Evolutionary conservation across 1,139 yeast species (phyloP).

Genomic region (Groenewaldozyma sp.): DNA sequence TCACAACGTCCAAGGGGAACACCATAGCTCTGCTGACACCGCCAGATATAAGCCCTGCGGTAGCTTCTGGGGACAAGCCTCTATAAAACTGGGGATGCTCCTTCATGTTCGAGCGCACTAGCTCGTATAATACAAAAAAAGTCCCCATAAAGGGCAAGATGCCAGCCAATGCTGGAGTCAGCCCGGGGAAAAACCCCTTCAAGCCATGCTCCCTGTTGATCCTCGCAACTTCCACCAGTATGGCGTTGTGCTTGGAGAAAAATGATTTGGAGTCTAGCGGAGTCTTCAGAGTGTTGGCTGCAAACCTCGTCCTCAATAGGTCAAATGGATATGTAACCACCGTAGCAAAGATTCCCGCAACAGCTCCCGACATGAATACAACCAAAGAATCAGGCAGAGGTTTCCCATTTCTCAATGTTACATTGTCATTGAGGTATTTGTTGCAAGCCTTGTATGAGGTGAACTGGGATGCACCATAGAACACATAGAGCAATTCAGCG

Average conservation of each 20-base stretch:
- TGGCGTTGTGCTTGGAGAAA: slow-evolving; percentile 33
- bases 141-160: slow-evolving; percentile 60
- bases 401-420: neutral
- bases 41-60: slow-evolving; percentile 75
- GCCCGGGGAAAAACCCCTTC: slow-evolving; percentile 54
- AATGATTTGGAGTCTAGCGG: neutral
- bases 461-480: slow-evolving; percentile 83
- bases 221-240: slow-evolving; percentile 29
- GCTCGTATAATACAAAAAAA: slow-evolving; percentile 60
- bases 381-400: slow-evolving; percentile 26
- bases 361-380: slow-evolving; percentile 54
- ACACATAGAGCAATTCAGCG: slow-evolving; percentile 74
- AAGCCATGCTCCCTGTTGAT: slow-evolving; percentile 45
- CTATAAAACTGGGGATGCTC: slow-evolving; percentile 5
- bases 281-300: slow-evolving; percentile 33
- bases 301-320: slow-evolving; percentile 71
- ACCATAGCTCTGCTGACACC: slow-evolving; percentile 59
- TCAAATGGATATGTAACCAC: slow-evolving; percentile 79
- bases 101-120: slow-evolving; percentile 10
- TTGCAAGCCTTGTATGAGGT: slow-evolving; percentile 56
- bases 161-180: slow-evolving; percentile 52
- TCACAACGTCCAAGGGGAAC: slow-evolving; percentile 77
- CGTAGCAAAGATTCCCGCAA: slow-evolving; percentile 72
- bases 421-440: slow-evolving; percentile 5
- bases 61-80: slow-evolving; percentile 40